A percentile compares a stretch with the other conserved stretches of the same genome.
Conservation (phyloP, 78 protist species). For the Speleostelium caveatum region DNA sequence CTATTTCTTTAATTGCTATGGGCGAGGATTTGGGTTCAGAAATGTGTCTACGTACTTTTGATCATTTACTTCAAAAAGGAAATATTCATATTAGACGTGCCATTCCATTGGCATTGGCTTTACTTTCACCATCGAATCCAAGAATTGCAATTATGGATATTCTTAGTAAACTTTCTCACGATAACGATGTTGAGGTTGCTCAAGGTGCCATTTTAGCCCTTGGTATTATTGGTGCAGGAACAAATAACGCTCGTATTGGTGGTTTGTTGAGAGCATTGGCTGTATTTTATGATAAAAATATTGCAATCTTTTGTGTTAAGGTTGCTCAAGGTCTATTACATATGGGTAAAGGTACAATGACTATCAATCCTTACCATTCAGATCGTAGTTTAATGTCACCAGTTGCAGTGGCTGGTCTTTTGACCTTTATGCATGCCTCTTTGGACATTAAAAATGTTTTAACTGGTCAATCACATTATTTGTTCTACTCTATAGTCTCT, state of each 20-base stretch:
- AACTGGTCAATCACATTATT: conserved; percentile 90
- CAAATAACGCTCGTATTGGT: conserved; percentile 98
- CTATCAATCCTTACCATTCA: conserved; percentile 90
- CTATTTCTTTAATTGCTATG: conserved; percentile 96
- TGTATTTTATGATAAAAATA: conserved; percentile 87
- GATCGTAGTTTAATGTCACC: conserved; percentile 90
- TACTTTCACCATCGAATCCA: conserved; percentile 93
- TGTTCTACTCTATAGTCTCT: conserved; percentile 87
- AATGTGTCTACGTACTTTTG: conserved; percentile 94
- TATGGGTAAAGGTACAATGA: conserved; percentile 98
- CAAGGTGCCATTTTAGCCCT: conserved; percentile 91
- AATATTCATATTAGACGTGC: conserved; percentile 76
- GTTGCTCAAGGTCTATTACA: conserved; percentile 96
- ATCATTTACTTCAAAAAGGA: conserved; percentile 94
- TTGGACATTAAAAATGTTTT: conserved; percentile 92
- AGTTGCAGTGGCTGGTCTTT: conserved; percentile 90
- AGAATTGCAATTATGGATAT: conserved; percentile 89
- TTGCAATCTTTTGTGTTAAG: conserved; percentile 87
- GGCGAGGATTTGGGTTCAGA: conserved; percentile 97
- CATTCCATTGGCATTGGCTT: conserved; percentile 97
- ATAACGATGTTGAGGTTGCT: conserved; percentile 89
- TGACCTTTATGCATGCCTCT: conserved; percentile 84
- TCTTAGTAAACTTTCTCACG: conserved; percentile 95
- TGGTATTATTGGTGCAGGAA: conserved; percentile 95
- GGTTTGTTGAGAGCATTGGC: conserved; percentile 91